These are phyloP conservation scores for Ceratocystis alfenasii DNA, from an alignment of 2,329 filamentous ascomycete genomes.

Conservation along the genomic window DNA sequence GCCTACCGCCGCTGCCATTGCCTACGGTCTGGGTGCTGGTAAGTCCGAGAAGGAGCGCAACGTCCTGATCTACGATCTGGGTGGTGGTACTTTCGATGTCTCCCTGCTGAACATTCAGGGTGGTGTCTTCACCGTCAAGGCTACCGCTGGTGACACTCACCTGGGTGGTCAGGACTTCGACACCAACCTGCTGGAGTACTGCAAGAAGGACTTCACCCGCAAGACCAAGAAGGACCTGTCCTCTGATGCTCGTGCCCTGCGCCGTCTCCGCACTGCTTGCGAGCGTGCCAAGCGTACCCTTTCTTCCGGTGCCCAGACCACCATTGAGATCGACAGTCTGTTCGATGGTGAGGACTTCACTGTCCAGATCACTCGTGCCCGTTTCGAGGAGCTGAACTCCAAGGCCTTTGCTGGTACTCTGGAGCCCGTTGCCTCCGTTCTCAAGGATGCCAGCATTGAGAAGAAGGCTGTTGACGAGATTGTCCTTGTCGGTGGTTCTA, in stretches of 20 bases:
- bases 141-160: slow-evolving; percentile 94
- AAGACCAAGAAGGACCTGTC: slow-evolving; percentile 72
- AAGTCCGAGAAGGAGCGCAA: slow-evolving; percentile 97
- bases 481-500: slow-evolving; percentile 95
- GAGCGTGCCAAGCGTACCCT: slow-evolving; percentile 99
- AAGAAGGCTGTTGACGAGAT: slow-evolving; percentile 96
- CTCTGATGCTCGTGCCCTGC: slow-evolving; percentile 79
- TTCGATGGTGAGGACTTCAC: slow-evolving; percentile 98
- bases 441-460: slow-evolving; percentile 80
- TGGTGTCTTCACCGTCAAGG: slow-evolving; percentile 98
- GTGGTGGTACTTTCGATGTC: slow-evolving; percentile 99
- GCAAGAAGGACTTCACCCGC: slow-evolving; percentile 87
- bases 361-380: slow-evolving; percentile 91
- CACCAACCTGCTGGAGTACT: slow-evolving; percentile 87
- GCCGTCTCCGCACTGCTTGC: slow-evolving; percentile 92
- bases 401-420: slow-evolving; percentile 90
- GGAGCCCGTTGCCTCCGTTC: slow-evolving; percentile 88
- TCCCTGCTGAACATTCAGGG: slow-evolving; percentile 97
- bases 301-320: slow-evolving; percentile 93
- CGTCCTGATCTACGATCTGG: slow-evolving; percentile 98
- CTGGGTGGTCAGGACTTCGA: slow-evolving; percentile 95
- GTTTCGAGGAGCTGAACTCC: slow-evolving; percentile 97
- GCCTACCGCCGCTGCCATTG: slow-evolving; percentile 93
- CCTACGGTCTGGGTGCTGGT: slow-evolving; percentile 90
- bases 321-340: slow-evolving; percentile 96